These are phyloP conservation scores for Rhynchosporium secalis DNA, from an alignment of 2,329 filamentous ascomycete genomes.

Conservation along the genomic window DNA sequence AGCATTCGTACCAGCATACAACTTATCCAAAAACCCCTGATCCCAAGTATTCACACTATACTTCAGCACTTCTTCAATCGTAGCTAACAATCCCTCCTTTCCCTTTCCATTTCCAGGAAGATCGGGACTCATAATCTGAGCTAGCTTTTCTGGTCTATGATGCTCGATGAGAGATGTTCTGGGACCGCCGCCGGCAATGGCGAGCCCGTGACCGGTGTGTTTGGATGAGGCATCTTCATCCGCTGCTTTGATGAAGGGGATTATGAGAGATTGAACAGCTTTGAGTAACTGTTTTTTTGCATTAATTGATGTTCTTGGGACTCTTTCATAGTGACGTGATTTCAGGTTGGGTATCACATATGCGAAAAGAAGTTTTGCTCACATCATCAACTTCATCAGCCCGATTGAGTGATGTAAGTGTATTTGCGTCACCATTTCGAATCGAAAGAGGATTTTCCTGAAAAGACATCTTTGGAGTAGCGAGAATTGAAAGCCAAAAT, in stretches of 20 bases:
- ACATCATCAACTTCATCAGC: conserved; percentile 51
- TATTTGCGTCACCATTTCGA: conserved; percentile 9
- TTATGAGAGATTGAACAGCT: conserved; percentile 65
- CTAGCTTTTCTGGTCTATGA: conserved; percentile 57
- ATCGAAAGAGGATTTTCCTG: conserved; percentile 26
- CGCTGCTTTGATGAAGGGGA: conserved; percentile 70
- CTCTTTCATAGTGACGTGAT: neutral
- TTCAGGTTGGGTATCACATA: neutral
- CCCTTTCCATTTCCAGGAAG: conserved; percentile 61
- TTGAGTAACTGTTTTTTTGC: conserved; percentile 58
- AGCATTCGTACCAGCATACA: conserved; percentile 88
- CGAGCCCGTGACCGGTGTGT: conserved; percentile 51
- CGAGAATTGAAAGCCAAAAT: neutral
- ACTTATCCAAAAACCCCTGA: conserved; percentile 93
- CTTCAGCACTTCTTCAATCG: conserved; percentile 68
- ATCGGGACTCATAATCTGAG: conserved; percentile 56
- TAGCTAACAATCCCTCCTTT: conserved; percentile 72
- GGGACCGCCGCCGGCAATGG: conserved; percentile 42
- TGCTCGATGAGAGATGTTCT: conserved; percentile 64
- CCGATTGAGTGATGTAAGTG: conserved; percentile 36
- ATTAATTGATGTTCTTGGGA: neutral
- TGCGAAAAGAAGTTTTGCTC: conserved; percentile 32
- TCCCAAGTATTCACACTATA: conserved; percentile 99
- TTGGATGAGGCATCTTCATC: conserved; percentile 61
- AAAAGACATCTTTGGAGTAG: conserved; percentile 26